Base-by-base conservation (phyloP, 441 rosid species). In the Bruguiera hainesii region DNA sequence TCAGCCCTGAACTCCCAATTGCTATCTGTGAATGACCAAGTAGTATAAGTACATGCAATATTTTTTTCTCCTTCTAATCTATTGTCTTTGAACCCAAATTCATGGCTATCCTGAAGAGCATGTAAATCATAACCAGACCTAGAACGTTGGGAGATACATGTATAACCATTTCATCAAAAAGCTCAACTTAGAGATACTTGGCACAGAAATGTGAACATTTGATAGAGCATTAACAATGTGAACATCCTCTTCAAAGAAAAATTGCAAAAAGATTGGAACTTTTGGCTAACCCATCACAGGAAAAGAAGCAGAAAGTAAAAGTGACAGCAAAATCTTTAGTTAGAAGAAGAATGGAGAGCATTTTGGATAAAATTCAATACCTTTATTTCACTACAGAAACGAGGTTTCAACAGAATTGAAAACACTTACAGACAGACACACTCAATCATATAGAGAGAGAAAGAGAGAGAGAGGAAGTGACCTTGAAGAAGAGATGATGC, bases 1-100 rank as follows among this genome's bases (percentile, higher is more conserved):
- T 72, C 65, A 68, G 69, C 56, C 60, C 73, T 68, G 49, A 35
- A 71, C 72, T 75, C 66, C 79, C 71, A 71, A 66, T 64, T 46
- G 15, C 76, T 75, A 82, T 67, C 84, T 84, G 84, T 66, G 18
- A 53, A 68, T 46, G 51, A 25, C 23, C 46, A 63, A 37, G 42
- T 61, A 4, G 4, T 48, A 71, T n/a, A 28, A 10, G 57, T 60
- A 76, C 72, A 67, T 21, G 8, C 73, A 65, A 7, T 25, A 21
- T 23, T 52, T 18, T 68, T 49, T 66, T 65, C 46, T 11, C 55
- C 19, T 51, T 19, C 46, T 6, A 58, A 30, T 60, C 26, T 30
- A 16, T 30, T 67, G 48, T 39, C 50, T 31, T 67, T 55, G 55
- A 52, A 62, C 42, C 48, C 50, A 30, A 69, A 31, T 51, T 33